Conservation (phyloP, 2,329 filamentous ascomycete species). For the Davidsoniella neocaledoniae region DNA sequence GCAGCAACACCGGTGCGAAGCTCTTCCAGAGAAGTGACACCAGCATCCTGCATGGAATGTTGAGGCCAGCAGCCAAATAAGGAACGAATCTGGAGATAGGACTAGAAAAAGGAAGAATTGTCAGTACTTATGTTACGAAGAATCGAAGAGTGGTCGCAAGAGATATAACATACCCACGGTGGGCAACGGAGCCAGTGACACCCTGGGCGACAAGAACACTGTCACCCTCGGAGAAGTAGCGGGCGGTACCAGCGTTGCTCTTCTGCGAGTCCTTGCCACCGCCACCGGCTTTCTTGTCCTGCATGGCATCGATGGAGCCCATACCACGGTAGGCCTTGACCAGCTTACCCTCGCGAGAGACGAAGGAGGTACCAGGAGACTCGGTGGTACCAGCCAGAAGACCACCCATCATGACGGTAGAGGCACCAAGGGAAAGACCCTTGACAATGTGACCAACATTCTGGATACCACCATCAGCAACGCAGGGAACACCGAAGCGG, state of each 20-base stretch:
- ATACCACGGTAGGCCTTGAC: conserved; percentile 99
- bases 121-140: not conserved
- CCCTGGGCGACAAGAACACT: conserved; percentile 90
- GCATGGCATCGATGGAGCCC: conserved; percentile 98
- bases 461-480: conserved; percentile 93
- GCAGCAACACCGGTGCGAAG: conserved; percentile 59
- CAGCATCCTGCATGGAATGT: conserved; percentile 96
- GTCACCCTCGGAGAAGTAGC: conserved; percentile 97
- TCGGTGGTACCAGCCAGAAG: conserved; percentile 93
- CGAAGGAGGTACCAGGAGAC: conserved; percentile 90
- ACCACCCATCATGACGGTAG: conserved; percentile 98
- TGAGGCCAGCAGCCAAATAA: conserved; percentile 85
- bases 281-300: conserved; percentile 85
- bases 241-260: conserved; percentile 86
- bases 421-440: conserved; percentile 83
- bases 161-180: conserved; percentile 40
- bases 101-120: conserved; percentile 20
- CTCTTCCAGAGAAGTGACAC: conserved; percentile 60
- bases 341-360: conserved; percentile 89
- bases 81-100: conserved; percentile 91
- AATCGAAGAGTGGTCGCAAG: not conserved
- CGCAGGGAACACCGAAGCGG: conserved; percentile 90
- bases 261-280: conserved; percentile 56
- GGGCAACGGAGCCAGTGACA: conserved; percentile 72
- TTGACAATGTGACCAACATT: conserved; percentile 99